These are phyloP conservation scores for Penicillium sp. DNA, from an alignment of 2,329 filamentous ascomycete species.

Conservation along the genomic window DNA sequence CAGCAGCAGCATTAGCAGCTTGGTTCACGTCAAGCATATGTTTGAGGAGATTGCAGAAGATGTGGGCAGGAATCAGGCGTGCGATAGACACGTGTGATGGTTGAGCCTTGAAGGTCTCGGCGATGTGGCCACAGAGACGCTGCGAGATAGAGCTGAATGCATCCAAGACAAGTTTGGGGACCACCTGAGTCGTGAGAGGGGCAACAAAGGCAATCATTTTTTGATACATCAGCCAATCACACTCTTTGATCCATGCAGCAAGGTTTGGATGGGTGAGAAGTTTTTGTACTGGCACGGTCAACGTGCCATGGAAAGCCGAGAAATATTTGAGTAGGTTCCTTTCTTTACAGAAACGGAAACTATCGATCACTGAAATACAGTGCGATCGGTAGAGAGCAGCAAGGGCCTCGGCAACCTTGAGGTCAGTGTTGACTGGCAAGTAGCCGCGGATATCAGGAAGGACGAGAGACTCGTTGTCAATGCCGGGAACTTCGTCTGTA, in stretches of 20 bases:
- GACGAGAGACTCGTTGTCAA: slow-evolving; percentile 70
- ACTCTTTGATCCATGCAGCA: slow-evolving; percentile 91
- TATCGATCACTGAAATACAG: slow-evolving; percentile 92
- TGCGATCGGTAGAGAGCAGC: slow-evolving; percentile 89
- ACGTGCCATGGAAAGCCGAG: slow-evolving; percentile 90
- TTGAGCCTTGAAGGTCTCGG: slow-evolving; percentile 80
- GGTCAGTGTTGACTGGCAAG: slow-evolving; percentile 77
- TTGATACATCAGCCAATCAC: slow-evolving; percentile 94
- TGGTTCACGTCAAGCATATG: slow-evolving; percentile 89
- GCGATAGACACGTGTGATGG: slow-evolving; percentile 83
- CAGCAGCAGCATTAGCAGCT: slow-evolving; percentile 89
- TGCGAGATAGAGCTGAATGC: slow-evolving; percentile 86
- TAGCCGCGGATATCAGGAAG: slow-evolving; percentile 87
- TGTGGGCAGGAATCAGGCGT: slow-evolving; percentile 81
- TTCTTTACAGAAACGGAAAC: slow-evolving; percentile 93
- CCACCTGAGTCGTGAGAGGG: slow-evolving; percentile 84
- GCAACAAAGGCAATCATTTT: slow-evolving; percentile 93
- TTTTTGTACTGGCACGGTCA: slow-evolving; percentile 96
- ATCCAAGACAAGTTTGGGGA: slow-evolving; percentile 83
- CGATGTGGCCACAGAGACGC: slow-evolving; percentile 76
- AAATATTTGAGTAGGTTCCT: slow-evolving; percentile 96
- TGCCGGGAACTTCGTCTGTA: slow-evolving; percentile 33
- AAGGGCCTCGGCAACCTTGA: slow-evolving; percentile 82
- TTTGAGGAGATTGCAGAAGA: slow-evolving; percentile 84
- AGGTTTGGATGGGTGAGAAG: slow-evolving; percentile 79